These are phyloP conservation scores for Dictyostelium purpureum DNA, from an alignment of 78 protist species.

Conservation along the genomic window DNA sequence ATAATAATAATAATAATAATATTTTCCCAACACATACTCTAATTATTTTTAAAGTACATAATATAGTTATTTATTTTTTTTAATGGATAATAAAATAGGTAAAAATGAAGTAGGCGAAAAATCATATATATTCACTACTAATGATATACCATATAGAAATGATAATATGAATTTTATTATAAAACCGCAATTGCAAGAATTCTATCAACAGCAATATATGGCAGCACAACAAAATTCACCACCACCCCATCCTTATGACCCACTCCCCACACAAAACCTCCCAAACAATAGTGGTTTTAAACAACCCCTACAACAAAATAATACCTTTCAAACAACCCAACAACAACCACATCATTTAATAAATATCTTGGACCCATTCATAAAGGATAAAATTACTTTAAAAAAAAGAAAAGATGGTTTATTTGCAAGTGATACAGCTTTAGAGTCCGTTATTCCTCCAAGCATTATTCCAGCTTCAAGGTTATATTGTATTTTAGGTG, in stretches of 20 bases:
- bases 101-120: not conserved
- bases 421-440: not conserved
- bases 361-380: not conserved
- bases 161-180: not conserved
- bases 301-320: not conserved
- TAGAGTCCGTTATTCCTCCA: not conserved
- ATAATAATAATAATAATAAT: too few species aligned
- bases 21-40: not conserved
- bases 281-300: too few species aligned
- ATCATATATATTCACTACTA: too few species aligned
- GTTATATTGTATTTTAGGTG: not conserved
- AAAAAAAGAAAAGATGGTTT: not conserved
- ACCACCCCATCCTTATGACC: too few species aligned
- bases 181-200: not conserved
- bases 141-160: not conserved
- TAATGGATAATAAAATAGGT: too few species aligned
- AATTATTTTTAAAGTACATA: too few species aligned
- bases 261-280: too few species aligned
- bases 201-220: constrained; percentile 1
- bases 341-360: not conserved
- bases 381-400: not conserved
- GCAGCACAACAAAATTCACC: not conserved
- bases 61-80: too few species aligned
- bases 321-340: too few species aligned
- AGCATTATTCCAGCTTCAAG: not conserved